Evolutionary conservation across 148 eudicot genomes (phyloP).

Genomic region (Euryodendron excelsum): DNA sequence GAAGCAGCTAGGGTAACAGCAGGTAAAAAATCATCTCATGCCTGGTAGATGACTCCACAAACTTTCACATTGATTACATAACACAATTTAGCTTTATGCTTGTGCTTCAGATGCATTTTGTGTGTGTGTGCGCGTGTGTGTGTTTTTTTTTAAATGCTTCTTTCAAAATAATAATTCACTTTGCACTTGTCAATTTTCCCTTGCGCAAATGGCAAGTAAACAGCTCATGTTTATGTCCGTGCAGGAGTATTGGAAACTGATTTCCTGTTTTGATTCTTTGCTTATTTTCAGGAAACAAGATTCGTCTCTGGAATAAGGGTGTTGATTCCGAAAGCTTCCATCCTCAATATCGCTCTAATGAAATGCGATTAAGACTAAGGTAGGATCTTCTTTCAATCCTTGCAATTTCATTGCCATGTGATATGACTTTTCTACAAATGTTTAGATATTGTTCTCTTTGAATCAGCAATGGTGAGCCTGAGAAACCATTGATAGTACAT

Average conservation of each 20-base stretch:
- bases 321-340: conserved; percentile 97
- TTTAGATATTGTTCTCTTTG: conserved; percentile 12
- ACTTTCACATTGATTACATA: conserved; percentile 56
- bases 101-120: conserved; percentile 5
- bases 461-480: conserved; percentile 65
- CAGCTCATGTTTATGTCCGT: not conserved
- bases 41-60: not conserved
- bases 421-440: conserved; percentile 4
- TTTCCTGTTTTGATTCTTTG: conserved; percentile 43
- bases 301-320: conserved; percentile 97
- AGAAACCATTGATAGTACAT: conserved; percentile 53
- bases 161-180: not conserved
- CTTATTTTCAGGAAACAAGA: conserved; percentile 41
- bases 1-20: conserved; percentile 80
- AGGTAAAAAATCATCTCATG: conserved; percentile 36
- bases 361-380: conserved; percentile 87
- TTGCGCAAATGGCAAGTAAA: not conserved
- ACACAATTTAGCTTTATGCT: conserved; percentile 22
- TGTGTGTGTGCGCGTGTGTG: no score
- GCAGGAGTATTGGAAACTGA: conserved; percentile 56
- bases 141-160: not conserved
- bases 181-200: not conserved
- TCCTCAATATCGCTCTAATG: conserved; percentile 70
- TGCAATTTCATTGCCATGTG: conserved; percentile 20
- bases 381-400: conserved; percentile 61